Conservation (phyloP, 78 protist species). For the Acrasis kona region DNA sequence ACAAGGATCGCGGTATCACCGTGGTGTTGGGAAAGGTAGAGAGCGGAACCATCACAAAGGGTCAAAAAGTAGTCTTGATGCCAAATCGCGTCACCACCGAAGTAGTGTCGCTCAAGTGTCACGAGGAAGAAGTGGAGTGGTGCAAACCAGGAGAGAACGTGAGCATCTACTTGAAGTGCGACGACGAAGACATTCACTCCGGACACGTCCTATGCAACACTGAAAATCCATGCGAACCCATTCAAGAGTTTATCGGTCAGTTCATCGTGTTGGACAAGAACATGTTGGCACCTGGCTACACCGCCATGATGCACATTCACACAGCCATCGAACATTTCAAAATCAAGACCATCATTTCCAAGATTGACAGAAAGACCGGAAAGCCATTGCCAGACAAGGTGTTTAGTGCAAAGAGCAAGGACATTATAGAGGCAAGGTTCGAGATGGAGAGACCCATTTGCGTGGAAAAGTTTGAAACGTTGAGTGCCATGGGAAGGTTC, state of each 20-base stretch:
- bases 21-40: conserved; percentile 80
- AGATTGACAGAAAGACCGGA: neutral
- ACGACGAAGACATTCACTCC: neutral
- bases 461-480: neutral
- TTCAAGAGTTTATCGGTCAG: neutral
- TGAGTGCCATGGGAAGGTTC: neutral
- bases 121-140: neutral
- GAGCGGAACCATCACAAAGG: conserved; percentile 58
- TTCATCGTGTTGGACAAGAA: neutral
- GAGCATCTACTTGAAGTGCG: neutral
- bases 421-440: neutral
- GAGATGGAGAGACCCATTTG: neutral
- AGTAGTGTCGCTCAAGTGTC: neutral
- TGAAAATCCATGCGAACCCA: neutral
- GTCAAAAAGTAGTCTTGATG: conserved; percentile 28
- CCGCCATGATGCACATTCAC: neutral
- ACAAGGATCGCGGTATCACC: conserved; percentile 67
- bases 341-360: neutral
- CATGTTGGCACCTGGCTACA: neutral
- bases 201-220: neutral
- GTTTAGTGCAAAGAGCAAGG: neutral
- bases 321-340: neutral
- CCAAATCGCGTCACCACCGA: neutral
- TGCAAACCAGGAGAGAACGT: neutral
- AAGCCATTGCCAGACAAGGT: neutral